phyloP scores from a whole-genome alignment of 1,139 yeast genomes.

The Yarrowia galli region DNA sequence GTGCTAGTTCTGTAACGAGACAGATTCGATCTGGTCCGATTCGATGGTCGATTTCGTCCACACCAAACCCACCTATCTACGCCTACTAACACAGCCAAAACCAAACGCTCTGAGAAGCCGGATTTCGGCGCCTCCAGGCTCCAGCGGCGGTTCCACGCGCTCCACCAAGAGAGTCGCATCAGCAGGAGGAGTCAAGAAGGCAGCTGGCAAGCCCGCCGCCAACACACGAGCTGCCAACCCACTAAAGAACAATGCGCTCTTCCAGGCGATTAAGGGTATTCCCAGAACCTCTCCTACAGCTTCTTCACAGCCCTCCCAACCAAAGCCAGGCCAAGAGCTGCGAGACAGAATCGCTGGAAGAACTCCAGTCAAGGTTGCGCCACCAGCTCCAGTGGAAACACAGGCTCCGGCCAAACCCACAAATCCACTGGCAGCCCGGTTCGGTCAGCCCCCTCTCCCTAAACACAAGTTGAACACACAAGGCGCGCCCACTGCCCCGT shows the following conservation, averaged over 20 bases:
- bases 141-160: not conserved
- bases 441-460: not conserved
- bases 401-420: not conserved
- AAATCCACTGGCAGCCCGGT: not conserved
- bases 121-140: constrained; percentile 1
- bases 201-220: not conserved
- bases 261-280: constrained; percentile 24
- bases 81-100: constrained; percentile 17
- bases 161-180: not conserved
- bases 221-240: not conserved
- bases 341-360: constrained; percentile 12
- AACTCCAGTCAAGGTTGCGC: not conserved
- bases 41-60: too few species aligned
- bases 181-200: not conserved
- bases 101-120: constrained; percentile 28
- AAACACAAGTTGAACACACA: not conserved
- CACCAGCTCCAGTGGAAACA: not conserved
- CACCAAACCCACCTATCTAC: too few species aligned
- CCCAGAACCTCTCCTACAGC: constrained; percentile 3
- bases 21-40: too few species aligned
- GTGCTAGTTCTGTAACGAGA: too few species aligned
- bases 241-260: constrained; percentile 11
- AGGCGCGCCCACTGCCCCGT: not conserved
- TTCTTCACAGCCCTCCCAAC: not conserved
- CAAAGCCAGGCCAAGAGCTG: constrained; percentile 22